Conservation (phyloP, 192 early-diverging fungal genomes). For the Coemansia sp. region DNA sequence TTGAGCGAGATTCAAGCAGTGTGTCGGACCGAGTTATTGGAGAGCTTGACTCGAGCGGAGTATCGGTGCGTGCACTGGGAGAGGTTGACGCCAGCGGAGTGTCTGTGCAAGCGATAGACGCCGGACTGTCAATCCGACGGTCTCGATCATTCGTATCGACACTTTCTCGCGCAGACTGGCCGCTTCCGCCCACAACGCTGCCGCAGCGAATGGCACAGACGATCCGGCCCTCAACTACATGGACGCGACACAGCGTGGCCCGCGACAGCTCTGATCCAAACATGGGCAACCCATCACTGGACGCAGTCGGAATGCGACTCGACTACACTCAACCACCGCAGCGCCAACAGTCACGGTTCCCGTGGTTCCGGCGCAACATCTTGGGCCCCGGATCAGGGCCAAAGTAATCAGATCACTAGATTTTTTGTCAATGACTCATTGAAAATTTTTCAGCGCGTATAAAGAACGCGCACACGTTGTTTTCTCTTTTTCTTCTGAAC, state of each 20-base stretch:
- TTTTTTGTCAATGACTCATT: not conserved
- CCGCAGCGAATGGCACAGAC: constrained; percentile 2
- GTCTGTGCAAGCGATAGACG: not conserved
- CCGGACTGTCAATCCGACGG: constrained; percentile 12
- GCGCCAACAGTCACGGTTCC: constrained; percentile 22
- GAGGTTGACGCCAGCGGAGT: not conserved
- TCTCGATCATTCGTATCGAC: constrained; percentile 39
- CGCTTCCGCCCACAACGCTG: constrained; percentile 31
- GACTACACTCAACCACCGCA: not conserved
- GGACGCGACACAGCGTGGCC: no score
- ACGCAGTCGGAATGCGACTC: constrained; percentile 18
- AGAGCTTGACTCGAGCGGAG: not conserved
- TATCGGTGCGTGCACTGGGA: not conserved
- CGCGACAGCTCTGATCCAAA: no score
- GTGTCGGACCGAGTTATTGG: not conserved
- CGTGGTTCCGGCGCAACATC: constrained; percentile 32
- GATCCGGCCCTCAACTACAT: not conserved
- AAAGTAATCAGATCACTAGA: not conserved
- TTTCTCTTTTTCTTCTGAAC: not conserved
- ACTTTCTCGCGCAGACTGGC: constrained; percentile 42
- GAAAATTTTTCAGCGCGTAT: constrained; percentile 1
- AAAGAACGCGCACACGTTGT: not conserved
- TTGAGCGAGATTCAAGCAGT: not conserved
- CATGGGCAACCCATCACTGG: constrained; percentile 36
- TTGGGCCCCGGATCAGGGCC: constrained; percentile 4